phyloP scores from a whole-genome alignment of 495 filamentous ascomycete genomes.

The Massariosphaeria phaeospora region DNA sequence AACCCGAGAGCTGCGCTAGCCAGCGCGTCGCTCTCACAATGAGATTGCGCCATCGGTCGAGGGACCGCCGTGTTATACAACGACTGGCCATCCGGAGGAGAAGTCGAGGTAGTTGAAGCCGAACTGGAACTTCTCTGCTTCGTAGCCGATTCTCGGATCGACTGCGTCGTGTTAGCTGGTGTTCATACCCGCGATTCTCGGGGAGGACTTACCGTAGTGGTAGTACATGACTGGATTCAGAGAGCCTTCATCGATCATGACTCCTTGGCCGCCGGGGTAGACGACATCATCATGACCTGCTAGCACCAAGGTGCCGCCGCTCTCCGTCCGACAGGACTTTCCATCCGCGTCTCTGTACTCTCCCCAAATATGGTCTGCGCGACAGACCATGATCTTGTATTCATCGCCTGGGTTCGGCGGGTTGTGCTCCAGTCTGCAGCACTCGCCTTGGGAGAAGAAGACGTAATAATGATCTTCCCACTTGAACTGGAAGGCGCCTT shows the following conservation, averaged over 20 bases:
- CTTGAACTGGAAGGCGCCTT: conserved; percentile 56
- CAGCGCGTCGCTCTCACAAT: no score
- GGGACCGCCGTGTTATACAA: no score
- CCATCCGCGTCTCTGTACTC: conserved; percentile 51
- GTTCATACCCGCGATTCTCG: no score
- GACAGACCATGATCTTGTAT: conserved; percentile 62
- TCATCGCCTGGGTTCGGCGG: conserved; percentile 54
- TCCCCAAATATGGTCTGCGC: conserved; percentile 44
- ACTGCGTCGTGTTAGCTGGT: no score
- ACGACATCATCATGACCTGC: conserved; percentile 59
- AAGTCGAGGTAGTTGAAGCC: no score
- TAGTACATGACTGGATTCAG: conserved; percentile 11
- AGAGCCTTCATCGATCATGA: conserved; percentile 6
- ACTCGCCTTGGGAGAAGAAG: conserved; percentile 58
- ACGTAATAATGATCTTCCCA: conserved; percentile 57
- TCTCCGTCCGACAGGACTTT: conserved; percentile 47
- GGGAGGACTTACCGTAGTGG: conserved; percentile 28
- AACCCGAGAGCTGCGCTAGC: no score
- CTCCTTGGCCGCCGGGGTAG: conserved; percentile 62
- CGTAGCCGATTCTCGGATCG: no score
- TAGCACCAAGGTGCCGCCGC: conserved; percentile 58
- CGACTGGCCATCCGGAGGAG: no score
- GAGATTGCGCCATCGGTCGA: no score
- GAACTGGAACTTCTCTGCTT: no score
- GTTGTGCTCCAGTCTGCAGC: conserved; percentile 50